phyloP scores from a whole-genome alignment of 306 rosid species.

The Neltuma alba region DNA sequence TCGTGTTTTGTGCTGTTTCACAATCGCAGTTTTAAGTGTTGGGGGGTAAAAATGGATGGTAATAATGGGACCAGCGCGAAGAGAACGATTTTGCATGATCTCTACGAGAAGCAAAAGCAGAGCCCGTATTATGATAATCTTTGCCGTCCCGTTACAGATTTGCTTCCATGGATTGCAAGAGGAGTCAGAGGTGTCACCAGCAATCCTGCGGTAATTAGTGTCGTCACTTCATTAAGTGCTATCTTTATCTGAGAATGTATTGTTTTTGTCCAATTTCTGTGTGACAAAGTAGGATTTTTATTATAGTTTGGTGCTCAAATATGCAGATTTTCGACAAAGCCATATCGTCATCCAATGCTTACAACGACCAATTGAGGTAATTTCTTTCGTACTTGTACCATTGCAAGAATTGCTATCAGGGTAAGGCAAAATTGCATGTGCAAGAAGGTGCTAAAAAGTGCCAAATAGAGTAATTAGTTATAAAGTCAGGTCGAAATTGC shows the following conservation, averaged over 20 bases:
- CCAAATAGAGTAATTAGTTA: too few relatives aligned
- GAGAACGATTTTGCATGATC: conserved; percentile 73
- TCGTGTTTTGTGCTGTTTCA: background rate
- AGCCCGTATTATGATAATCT: conserved; percentile 93
- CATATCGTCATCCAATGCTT: conserved; percentile 78
- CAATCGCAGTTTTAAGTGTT: conserved; percentile 19
- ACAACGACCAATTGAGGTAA: conserved; percentile 78
- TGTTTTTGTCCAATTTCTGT: background rate
- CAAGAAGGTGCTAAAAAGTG: background rate
- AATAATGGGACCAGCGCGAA: conserved; percentile 38
- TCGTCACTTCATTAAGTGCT: background rate
- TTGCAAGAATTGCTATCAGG: background rate
- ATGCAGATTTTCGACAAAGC: conserved; percentile 90
- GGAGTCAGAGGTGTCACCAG: conserved; percentile 92
- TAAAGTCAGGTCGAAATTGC: too few relatives aligned
- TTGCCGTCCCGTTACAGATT: conserved; percentile 82
- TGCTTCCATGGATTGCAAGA: conserved; percentile 71
- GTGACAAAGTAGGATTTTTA: background rate
- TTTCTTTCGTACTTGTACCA: conserved; percentile 3
- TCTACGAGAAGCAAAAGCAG: conserved; percentile 76
- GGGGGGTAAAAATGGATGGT: conserved; percentile 36
- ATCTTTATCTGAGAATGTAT: background rate
- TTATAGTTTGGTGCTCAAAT: background rate
- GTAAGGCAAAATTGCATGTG: too few relatives aligned
- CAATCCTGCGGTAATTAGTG: conserved; percentile 77